Evolutionary conservation across 78 protist species (phyloP).

Genomic region (Polysphondylium violaceum): DNA sequence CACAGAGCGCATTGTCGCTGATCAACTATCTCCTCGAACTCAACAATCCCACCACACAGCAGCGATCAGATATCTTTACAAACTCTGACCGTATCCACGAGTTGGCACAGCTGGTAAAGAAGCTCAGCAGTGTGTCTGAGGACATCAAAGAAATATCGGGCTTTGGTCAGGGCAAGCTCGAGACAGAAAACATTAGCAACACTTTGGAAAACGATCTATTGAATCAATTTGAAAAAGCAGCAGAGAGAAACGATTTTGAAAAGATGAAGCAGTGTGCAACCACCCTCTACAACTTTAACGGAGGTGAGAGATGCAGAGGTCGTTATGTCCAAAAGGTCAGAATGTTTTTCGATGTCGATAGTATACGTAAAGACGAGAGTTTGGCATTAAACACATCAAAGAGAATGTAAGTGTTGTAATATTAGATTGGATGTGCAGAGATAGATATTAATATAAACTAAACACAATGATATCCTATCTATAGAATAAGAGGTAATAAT

Average conservation of each 20-base stretch:
- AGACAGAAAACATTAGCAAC: conserved; percentile 35
- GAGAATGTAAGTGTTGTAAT: neutral
- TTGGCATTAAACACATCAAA: conserved; percentile 32
- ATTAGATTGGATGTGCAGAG: neutral
- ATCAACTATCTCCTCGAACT: conserved; percentile 63
- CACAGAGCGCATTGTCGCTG: conserved; percentile 62
- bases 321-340: conserved; percentile 51
- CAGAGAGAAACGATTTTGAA: conserved; percentile 54
- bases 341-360: conserved; percentile 64
- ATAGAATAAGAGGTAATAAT: conserved; percentile 2
- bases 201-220: conserved; percentile 56
- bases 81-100: conserved; percentile 63
- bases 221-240: conserved; percentile 66
- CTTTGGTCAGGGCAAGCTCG: conserved; percentile 38
- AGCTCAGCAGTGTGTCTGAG: conserved; percentile 50
- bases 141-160: conserved; percentile 60
- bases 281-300: conserved; percentile 48
- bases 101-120: conserved; percentile 53
- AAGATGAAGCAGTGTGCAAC: conserved; percentile 74
- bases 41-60: neutral
- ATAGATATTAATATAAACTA: conserved; percentile 7
- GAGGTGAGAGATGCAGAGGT: conserved; percentile 61
- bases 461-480: neutral
- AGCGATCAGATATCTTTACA: conserved; percentile 73
- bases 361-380: conserved; percentile 41